A percentile compares a stretch with the other conserved stretches of the same genome.
Evolutionary conservation across 305 asterid genomes (phyloP).

Genomic region (Fraxinus nigra): DNA sequence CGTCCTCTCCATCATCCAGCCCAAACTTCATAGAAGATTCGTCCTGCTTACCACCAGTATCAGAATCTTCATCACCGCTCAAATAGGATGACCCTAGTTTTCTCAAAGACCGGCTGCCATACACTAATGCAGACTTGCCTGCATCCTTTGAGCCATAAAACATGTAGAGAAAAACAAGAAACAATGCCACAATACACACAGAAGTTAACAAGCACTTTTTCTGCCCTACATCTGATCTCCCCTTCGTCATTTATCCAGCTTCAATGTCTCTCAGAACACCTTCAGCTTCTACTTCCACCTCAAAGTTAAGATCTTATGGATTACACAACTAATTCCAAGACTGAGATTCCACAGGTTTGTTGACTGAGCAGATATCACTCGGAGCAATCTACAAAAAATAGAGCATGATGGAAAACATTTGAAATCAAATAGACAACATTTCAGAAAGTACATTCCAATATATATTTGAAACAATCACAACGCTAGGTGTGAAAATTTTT

Average conservation of each 20-base stretch:
- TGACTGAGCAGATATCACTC: conserved; percentile 7
- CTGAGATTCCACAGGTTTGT: conserved; percentile 20
- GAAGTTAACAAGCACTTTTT: conserved; percentile 66
- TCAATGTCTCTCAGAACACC: conserved; percentile 20
- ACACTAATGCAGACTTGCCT: conserved; percentile 80
- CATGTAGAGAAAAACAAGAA: conserved; percentile 60
- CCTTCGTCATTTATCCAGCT: conserved; percentile 66
- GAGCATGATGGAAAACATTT: conserved; percentile 28
- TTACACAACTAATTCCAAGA: conserved; percentile 26
- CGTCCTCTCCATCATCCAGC: conserved; percentile 64
- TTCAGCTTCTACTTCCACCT: conserved; percentile 27
- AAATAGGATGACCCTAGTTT: conserved; percentile 76
- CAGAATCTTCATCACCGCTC: conserved; percentile 83
- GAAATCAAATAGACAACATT: conserved; percentile 16
- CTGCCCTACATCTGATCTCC: conserved; percentile 77
- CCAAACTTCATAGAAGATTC: conserved; percentile 56
- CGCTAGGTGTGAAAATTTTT: not conserved
- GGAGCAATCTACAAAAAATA: not conserved
- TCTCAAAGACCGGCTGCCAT: conserved; percentile 80
- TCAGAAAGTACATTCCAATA: conserved; percentile 5
- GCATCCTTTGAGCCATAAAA: conserved; percentile 65
- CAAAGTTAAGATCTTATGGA: conserved; percentile 28
- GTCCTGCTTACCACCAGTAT: conserved; percentile 61
- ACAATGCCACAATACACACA: conserved; percentile 48
- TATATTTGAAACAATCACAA: not conserved